Conservation (phyloP, 129 eudicot genomes). For the Gnaphalium uliginosum region DNA sequence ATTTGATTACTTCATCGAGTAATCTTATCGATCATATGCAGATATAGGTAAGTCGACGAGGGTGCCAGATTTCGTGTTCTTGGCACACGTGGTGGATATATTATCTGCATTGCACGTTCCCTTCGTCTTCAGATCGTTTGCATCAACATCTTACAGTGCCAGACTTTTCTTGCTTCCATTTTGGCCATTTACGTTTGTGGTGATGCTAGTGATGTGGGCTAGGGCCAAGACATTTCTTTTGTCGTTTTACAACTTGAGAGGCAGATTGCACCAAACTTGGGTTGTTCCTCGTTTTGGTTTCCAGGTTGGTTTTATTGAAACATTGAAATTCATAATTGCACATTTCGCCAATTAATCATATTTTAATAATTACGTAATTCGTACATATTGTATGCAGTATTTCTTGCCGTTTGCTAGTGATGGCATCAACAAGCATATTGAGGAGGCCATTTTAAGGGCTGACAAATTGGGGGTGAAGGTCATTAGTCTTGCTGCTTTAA, state of each 20-base stretch:
- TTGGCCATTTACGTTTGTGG: constrained; percentile 42
- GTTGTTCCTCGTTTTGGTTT: constrained; percentile 86
- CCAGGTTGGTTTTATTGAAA: constrained; percentile 43
- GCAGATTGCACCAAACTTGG: constrained; percentile 85
- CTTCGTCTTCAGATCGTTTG: constrained; percentile 50
- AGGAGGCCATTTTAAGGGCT: constrained; percentile 87
- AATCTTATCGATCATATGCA: not conserved
- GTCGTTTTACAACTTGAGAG: constrained; percentile 67
- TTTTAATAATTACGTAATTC: not conserved
- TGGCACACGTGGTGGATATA: constrained; percentile 86
- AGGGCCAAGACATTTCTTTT: constrained; percentile 66
- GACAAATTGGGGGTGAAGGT: constrained; percentile 89
- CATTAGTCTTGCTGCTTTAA: constrained; percentile 93
- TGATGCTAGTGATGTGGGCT: constrained; percentile 83
- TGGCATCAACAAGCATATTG: constrained; percentile 87
- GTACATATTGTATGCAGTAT: constrained; percentile 48
- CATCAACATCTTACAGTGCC: constrained; percentile 49
- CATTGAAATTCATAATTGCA: not conserved
- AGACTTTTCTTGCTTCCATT: constrained; percentile 43
- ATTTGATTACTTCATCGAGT: not conserved
- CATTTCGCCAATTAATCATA: not conserved
- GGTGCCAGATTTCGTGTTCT: constrained; percentile 80
- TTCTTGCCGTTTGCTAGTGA: constrained; percentile 84
- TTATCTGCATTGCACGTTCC: constrained; percentile 71
- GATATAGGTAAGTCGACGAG: constrained; percentile 46